Evolutionary conservation across 164 flowering plant genomes (phyloP).

Genomic region (Vitis labrusca): DNA sequence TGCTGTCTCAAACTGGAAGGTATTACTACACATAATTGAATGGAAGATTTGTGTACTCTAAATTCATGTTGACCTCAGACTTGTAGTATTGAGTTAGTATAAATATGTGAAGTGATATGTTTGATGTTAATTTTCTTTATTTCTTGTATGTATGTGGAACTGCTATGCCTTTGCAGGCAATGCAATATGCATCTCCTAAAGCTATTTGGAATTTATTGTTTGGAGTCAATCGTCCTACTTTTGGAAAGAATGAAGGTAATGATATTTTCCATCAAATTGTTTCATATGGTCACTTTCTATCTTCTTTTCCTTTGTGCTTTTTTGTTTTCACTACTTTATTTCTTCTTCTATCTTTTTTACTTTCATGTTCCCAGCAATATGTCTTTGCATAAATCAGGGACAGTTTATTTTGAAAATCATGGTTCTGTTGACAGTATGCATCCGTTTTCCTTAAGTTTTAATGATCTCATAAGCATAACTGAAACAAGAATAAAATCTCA

Average conservation of each 20-base stretch:
- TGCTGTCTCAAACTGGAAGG: slow-evolving; percentile 77
- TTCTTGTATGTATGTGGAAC: slow-evolving; percentile 16
- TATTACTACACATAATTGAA: slow-evolving; percentile 21
- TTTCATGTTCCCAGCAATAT: neutral
- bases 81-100: neutral
- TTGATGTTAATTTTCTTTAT: slow-evolving; percentile 3
- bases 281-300: neutral
- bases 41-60: too few species aligned
- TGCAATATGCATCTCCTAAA: slow-evolving; percentile 95
- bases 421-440: neutral
- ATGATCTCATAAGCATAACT: neutral
- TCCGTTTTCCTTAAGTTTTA: neutral
- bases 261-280: neutral
- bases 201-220: slow-evolving; percentile 74
- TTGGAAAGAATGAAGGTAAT: slow-evolving; percentile 55
- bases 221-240: slow-evolving; percentile 55
- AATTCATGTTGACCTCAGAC: slow-evolving; percentile 2
- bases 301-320: neutral
- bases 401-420: neutral
- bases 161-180: slow-evolving; percentile 61
- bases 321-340: neutral
- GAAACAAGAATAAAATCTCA: neutral
- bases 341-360: neutral
- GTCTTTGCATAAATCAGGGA: neutral
- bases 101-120: neutral